Conservation (phyloP, 2,329 filamentous ascomycete genomes). For the Ceratocystis huliohia region DNA sequence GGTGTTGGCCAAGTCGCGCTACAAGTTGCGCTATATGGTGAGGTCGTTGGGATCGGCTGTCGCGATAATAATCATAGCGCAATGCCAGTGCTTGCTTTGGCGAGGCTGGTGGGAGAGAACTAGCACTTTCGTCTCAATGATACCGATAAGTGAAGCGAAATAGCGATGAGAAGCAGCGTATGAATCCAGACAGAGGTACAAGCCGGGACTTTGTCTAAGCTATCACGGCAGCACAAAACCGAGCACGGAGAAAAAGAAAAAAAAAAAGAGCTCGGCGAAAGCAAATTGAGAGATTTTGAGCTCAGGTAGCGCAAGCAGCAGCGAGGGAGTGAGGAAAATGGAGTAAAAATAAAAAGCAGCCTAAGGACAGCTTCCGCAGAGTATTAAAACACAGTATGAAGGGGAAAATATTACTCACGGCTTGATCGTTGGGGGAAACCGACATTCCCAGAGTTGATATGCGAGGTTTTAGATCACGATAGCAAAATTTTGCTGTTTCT, state of each 20-base stretch:
- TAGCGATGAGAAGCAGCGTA: background rate
- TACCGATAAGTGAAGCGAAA: background rate
- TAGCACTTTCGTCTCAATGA: background rate
- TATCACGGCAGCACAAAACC: background rate
- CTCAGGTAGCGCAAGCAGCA: background rate
- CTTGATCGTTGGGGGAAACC: constrained; percentile 1
- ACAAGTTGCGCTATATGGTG: background rate
- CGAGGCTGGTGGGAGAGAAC: background rate
- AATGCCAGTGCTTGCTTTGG: background rate
- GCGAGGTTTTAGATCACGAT: background rate
- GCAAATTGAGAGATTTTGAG: background rate
- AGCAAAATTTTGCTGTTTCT: background rate
- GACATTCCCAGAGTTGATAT: background rate
- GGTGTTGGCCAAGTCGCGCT: background rate
- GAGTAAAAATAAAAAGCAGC: background rate
- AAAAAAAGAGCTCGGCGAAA: background rate
- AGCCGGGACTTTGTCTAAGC: background rate
- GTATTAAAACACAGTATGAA: background rate
- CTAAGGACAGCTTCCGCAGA: no score
- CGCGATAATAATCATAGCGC: background rate
- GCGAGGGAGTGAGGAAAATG: background rate
- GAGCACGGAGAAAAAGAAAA: background rate
- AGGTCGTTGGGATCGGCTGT: background rate
- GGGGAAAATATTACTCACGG: background rate
- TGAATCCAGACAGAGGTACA: background rate